Base-by-base conservation (phyloP, 352 stramenopile species). In the Thraustochytrium sp. region DNA sequence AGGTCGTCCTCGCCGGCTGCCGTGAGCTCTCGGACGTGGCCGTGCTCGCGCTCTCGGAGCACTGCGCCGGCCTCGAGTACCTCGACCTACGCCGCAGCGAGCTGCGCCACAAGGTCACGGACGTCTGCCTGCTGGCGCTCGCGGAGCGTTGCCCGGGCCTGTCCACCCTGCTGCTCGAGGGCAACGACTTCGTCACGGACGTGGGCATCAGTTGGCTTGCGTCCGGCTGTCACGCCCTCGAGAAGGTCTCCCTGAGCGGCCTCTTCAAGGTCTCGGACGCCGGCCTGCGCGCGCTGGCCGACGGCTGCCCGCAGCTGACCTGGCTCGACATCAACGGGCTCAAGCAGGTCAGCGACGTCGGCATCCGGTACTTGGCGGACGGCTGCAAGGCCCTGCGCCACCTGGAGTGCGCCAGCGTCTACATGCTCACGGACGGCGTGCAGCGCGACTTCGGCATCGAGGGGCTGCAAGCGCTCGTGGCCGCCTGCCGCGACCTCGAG, bases 201-300 rank as follows among this genome's bases (percentile, higher is more conserved):
- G 94, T 96, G 21, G 94, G 94, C 0, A 82, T 98, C 18, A 94
- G 89, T 44, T 98, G 93, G 93, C 82, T 98, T n/a, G 88, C 88
- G 0, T 88, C 86, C 0, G 92, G 92, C 18, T 96, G 92, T 40
- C 88, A 88, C 44, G 92, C 91, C 11, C 86, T 98, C 11, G 87
- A 88, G n/a, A 84, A 91, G 62, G 76, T 98, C 16, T 90, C 97
- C 76, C 56, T 98, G 38, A 88, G 88, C 1, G 90, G 89, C 1
- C 97, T 93, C 82, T 75, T 59, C n/a, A 94, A 96, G 80, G 78
- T 98, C 21, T 95, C 93, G 0, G 95, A 98, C 84, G 80, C 91
- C 18, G 91, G 91, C 0, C 77, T 97, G 63, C 90, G 92, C 37
- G 88, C 90, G 11, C 87, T 98, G 21, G 91, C 90, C 44, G 93